These are phyloP conservation scores for Trichoderma virens DNA, from an alignment of 495 filamentous ascomycete genomes.

Conservation along the genomic window DNA sequence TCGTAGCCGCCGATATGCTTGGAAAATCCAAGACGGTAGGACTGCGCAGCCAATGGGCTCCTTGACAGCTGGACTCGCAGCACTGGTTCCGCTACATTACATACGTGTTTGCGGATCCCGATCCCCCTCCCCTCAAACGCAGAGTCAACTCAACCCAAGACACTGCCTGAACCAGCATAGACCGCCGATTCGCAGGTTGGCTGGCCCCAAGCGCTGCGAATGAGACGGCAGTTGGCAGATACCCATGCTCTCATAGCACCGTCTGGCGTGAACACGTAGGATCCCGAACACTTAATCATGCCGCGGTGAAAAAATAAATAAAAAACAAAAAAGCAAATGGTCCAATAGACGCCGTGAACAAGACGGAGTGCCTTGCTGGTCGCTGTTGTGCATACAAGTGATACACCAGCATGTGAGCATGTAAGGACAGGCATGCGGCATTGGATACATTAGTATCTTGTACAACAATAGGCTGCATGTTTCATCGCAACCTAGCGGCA, in stretches of 20 bases:
- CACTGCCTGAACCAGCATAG: background rate
- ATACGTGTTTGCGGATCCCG: constrained; percentile 4
- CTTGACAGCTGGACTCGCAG: constrained; percentile 3
- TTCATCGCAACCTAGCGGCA: background rate
- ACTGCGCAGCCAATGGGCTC: background rate
- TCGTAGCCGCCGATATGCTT: background rate
- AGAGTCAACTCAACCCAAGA: background rate
- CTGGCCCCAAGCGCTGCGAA: background rate
- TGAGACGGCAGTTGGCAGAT: background rate
- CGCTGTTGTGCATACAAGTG: no score
- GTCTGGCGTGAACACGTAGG: constrained; percentile 4
- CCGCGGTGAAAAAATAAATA: background rate
- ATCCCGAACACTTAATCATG: background rate
- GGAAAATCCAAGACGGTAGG: background rate
- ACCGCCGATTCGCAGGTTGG: background rate
- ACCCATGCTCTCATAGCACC: background rate
- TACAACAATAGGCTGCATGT: background rate
- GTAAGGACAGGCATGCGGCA: no score
- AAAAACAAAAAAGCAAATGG: background rate
- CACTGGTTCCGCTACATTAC: background rate
- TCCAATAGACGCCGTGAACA: background rate
- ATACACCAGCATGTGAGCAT: no score
- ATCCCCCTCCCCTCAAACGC: background rate
- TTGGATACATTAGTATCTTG: background rate
- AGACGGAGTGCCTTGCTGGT: background rate